Percentiles rank a stretch among this genome's conserved stretches.
Conservation (phyloP, 805 yeast genomes). For the Candida fluviatilis region DNA sequence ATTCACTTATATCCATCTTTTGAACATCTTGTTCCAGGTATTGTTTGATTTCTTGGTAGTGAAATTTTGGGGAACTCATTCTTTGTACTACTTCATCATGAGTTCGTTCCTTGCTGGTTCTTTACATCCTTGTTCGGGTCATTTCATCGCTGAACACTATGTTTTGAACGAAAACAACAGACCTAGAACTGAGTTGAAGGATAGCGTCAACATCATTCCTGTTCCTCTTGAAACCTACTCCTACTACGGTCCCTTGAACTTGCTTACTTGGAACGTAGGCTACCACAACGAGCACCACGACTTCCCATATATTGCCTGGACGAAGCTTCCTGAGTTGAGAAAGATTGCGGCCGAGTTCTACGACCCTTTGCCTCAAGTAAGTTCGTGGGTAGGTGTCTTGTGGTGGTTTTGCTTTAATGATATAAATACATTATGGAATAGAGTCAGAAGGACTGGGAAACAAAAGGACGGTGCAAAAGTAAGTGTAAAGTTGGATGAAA, state of each 20-base stretch:
- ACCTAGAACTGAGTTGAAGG: conserved; percentile 20
- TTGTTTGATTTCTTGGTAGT: conserved; percentile 56
- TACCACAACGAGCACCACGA: conserved; percentile 95
- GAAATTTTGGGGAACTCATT: conserved; percentile 55
- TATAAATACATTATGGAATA: conserved; percentile 68
- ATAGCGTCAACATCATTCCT: conserved; percentile 21
- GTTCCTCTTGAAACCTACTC: conserved; percentile 79
- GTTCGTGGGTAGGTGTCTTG: conserved; percentile 75
- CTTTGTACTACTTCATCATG: conserved; percentile 63
- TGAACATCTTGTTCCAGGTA: conserved; percentile 62
- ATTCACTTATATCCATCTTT: conserved; percentile 68
- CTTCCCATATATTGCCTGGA: conserved; percentile 92
- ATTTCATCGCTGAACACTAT: conserved; percentile 93
- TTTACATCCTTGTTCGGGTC: conserved; percentile 92
- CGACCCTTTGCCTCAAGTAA: conserved; percentile 70
- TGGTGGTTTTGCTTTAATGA: conserved; percentile 67
- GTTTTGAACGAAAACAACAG: conserved; percentile 55
- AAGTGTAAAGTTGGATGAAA: conserved; percentile 9
- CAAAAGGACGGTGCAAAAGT: conserved; percentile 30
- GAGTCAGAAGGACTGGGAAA: conserved; percentile 64
- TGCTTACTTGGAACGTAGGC: conserved; percentile 88
- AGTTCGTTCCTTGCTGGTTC: conserved; percentile 88
- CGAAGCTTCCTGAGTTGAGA: conserved; percentile 61
- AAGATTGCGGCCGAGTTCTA: conserved; percentile 76
- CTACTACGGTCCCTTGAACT: conserved; percentile 77